phyloP scores from a whole-genome alignment of 2,329 filamentous ascomycete genomes.

The Mariannaea sp. region DNA sequence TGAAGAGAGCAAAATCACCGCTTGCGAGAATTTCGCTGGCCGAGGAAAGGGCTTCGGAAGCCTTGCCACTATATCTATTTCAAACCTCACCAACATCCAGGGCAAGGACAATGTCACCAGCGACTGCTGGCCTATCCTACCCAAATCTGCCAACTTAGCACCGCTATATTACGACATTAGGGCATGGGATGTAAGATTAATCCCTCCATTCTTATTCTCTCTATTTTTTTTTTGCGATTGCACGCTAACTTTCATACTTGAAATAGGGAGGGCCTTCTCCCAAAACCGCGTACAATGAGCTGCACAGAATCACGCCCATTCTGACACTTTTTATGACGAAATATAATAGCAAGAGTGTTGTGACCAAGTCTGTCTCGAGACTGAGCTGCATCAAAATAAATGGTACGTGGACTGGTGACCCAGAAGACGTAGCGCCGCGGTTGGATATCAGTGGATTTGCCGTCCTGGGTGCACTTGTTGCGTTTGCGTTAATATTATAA shows the following conservation, averaged over 20 bases:
- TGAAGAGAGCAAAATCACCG: not conserved
- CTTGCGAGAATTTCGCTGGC: not conserved
- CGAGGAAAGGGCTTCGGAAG: not conserved
- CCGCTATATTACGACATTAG: not conserved
- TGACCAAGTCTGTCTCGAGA: not conserved
- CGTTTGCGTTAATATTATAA: not conserved
- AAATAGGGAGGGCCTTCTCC: not conserved
- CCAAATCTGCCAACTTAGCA: conserved; percentile 5
- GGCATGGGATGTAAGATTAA: not conserved
- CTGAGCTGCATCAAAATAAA: not conserved
- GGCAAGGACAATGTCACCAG: not conserved
- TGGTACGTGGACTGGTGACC: not conserved
- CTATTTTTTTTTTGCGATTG: not conserved
- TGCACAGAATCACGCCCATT: not conserved
- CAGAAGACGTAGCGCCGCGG: not conserved
- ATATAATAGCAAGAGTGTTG: not conserved
- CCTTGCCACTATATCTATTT: not conserved
- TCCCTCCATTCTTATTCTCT: not conserved
- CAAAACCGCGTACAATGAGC: not conserved
- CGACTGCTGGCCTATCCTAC: conserved; percentile 4
- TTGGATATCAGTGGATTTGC: not conserved
- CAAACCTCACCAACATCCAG: not conserved
- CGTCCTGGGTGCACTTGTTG: not conserved
- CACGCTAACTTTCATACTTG: too few species aligned
- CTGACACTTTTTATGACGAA: not conserved